phyloP scores from a whole-genome alignment of 257 asterid species.

The Penstemon newberryi region DNA sequence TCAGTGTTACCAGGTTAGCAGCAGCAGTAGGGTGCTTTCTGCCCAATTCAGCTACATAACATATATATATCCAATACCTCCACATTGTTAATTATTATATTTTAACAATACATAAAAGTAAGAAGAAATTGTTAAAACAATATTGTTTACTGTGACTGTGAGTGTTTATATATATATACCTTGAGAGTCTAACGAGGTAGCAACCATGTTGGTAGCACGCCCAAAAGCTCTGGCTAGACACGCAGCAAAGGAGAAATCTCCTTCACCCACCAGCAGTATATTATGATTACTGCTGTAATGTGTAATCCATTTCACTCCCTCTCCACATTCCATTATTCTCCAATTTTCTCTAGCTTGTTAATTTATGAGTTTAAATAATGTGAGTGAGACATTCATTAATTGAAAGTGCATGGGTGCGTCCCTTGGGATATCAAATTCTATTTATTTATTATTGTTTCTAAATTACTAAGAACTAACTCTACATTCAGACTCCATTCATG shows the following conservation, averaged over 20 bases:
- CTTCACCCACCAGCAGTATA: conserved; percentile 53
- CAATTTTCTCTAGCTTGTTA: too few species aligned
- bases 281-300: conserved; percentile 39
- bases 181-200: conserved; percentile 37
- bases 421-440: too few species aligned
- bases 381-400: too few species aligned
- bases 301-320: conserved; percentile 27
- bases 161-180: conserved; percentile 7
- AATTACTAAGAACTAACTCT: too few species aligned
- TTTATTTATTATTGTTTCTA: too few species aligned
- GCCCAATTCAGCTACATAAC: conserved; percentile 1
- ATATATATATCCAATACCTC: neutral
- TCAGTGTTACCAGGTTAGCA: conserved; percentile 21
- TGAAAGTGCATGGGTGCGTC: too few species aligned
- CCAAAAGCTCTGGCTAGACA: conserved; percentile 37
- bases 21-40: conserved; percentile 27
- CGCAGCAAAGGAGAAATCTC: conserved; percentile 51
- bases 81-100: neutral
- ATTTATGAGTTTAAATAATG: too few species aligned
- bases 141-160: too few species aligned
- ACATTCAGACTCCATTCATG: too few species aligned
- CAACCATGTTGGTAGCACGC: conserved; percentile 36
- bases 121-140: neutral
- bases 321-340: neutral
- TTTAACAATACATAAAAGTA: too few species aligned